Evolutionary conservation across 1,139 yeast genomes (phyloP).

Genomic region (Pichia inconspicua): DNA sequence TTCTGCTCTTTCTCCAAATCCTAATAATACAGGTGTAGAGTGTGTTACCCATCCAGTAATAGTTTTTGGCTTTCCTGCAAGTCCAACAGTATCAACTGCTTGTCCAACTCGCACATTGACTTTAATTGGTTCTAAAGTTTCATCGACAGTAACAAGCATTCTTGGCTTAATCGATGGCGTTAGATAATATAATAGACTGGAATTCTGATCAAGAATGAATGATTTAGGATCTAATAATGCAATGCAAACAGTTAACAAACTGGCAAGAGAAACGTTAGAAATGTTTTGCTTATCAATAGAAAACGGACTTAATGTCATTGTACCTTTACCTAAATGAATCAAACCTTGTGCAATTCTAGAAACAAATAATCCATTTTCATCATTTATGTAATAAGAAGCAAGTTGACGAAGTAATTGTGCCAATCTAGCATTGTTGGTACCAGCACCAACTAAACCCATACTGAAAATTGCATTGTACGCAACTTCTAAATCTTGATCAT

Average conservation of each 20-base stretch:
- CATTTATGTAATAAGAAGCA: slow-evolving; percentile 87
- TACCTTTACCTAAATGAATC: slow-evolving; percentile 92
- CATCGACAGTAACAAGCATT: slow-evolving; percentile 88
- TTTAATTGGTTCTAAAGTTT: slow-evolving; percentile 78
- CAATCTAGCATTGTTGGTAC: slow-evolving; percentile 95
- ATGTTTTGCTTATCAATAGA: slow-evolving; percentile 82
- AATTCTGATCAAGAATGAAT: slow-evolving; percentile 58
- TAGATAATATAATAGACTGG: slow-evolving; percentile 63
- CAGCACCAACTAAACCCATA: slow-evolving; percentile 98
- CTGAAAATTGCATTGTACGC: slow-evolving; percentile 93
- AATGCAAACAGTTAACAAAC: slow-evolving; percentile 76
- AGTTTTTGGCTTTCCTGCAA: slow-evolving; percentile 97
- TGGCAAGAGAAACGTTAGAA: slow-evolving; percentile 85
- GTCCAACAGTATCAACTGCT: slow-evolving; percentile 98
- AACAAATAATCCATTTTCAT: slow-evolving; percentile 84
- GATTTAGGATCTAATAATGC: slow-evolving; percentile 79
- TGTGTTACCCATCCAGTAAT: slow-evolving; percentile 99
- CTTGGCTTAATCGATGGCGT: slow-evolving; percentile 90
- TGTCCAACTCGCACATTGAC: slow-evolving; percentile 97
- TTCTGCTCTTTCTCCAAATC: slow-evolving; percentile 95
- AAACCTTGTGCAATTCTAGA: slow-evolving; percentile 94
- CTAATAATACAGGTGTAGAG: slow-evolving; percentile 89
- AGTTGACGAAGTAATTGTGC: slow-evolving; percentile 93
- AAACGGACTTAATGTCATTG: slow-evolving; percentile 82
- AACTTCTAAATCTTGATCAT: slow-evolving; percentile 89